Percentiles rank a stretch among this genome's conserved stretches.
These are phyloP conservation scores for Borovskyia barvae DNA, from an alignment of 208 protist species.

Conservation along the genomic window DNA sequence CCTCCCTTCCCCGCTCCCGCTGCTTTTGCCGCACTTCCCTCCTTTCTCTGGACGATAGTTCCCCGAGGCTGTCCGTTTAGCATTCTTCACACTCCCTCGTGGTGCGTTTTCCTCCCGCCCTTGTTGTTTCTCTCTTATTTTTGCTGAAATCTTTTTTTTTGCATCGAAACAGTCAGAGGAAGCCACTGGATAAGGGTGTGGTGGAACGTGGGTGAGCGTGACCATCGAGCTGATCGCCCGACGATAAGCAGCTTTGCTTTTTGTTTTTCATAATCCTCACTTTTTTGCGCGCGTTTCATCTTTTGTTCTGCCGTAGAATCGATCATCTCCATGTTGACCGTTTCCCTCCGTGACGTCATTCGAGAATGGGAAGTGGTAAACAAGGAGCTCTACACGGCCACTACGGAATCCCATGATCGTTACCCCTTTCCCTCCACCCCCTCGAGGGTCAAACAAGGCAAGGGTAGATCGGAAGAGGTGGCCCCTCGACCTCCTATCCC, in stretches of 20 bases:
- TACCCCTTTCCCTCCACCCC: slow-evolving; percentile 18
- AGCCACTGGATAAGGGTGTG: no score
- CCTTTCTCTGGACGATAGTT: no score
- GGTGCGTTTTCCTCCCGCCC: not conserved
- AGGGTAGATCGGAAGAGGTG: not conserved
- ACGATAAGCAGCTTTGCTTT: not conserved
- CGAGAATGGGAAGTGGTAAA: slow-evolving; percentile 30
- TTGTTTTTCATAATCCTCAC: slow-evolving; percentile 1
- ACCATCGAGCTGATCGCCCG: no score
- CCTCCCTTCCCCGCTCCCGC: no score
- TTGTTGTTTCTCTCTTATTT: slow-evolving; percentile 7
- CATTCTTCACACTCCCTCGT: no score
- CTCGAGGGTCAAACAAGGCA: not conserved
- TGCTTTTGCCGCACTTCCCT: no score
- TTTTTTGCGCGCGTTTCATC: not conserved
- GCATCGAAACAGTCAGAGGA: no score
- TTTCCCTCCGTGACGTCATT: slow-evolving; percentile 13
- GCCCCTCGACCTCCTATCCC: not conserved
- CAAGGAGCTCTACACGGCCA: slow-evolving; percentile 10
- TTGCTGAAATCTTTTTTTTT: no score
- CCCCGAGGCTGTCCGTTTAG: no score
- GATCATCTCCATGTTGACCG: slow-evolving; percentile 7
- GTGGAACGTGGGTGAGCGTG: no score
- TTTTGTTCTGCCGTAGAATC: not conserved
- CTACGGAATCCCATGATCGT: slow-evolving; percentile 18